Evolutionary conservation across 345 rosid genomes (phyloP).

Genomic region (Nephelium lappaceum): DNA sequence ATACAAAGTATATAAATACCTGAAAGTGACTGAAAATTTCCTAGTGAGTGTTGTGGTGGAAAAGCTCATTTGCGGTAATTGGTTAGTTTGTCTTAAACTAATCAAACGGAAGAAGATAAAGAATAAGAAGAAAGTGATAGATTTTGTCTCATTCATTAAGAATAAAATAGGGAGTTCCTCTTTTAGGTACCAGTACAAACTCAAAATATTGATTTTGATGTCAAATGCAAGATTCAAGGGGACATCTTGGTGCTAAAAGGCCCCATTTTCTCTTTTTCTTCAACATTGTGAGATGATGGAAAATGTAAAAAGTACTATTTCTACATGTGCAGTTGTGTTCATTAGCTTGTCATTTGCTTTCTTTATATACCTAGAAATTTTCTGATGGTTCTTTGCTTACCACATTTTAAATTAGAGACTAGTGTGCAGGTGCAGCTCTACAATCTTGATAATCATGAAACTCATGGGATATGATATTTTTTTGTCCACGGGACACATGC

Average conservation of each 20-base stretch:
- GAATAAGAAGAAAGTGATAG: too few relatives aligned
- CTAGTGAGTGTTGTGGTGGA: constrained; percentile 15
- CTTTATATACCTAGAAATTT: too few relatives aligned
- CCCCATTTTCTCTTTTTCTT: too few relatives aligned
- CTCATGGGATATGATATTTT: neutral
- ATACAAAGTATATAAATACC: neutral
- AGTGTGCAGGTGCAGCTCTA: neutral
- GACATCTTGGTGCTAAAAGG: neutral
- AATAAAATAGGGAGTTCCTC: neutral
- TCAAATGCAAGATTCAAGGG: too few relatives aligned
- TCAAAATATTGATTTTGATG: too few relatives aligned
- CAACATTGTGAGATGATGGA: neutral
- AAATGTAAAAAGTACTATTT: neutral
- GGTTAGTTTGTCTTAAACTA: neutral
- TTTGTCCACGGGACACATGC: too few relatives aligned
- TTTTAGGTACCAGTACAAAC: too few relatives aligned
- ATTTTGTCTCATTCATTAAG: too few relatives aligned
- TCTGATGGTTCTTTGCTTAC: neutral
- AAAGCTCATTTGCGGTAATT: neutral
- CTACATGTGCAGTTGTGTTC: too few relatives aligned
- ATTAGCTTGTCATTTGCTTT: too few relatives aligned
- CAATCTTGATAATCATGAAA: neutral
- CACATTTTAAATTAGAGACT: neutral
- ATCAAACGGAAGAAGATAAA: constrained; percentile 49
- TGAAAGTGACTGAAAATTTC: constrained; percentile 29